Percentiles rank a stretch among this genome's conserved stretches.
Evolutionary conservation across 2,329 filamentous ascomycete genomes (phyloP).

Genomic region (Alternaria ethzedia): DNA sequence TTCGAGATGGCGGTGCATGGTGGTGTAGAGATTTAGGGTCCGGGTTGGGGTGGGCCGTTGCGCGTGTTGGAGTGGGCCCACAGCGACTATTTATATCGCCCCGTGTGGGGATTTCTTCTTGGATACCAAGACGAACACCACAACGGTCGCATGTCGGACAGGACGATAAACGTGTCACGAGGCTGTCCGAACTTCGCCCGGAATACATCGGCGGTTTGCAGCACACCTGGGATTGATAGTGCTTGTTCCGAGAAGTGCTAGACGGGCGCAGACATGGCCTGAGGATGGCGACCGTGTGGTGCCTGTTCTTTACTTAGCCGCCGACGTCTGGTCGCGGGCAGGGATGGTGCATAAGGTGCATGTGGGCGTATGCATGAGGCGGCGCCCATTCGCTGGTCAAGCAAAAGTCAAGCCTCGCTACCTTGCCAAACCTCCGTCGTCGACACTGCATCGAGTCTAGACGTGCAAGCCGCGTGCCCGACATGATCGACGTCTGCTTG

Average conservation of each 20-base stretch:
- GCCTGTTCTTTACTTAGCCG: conserved; percentile 19
- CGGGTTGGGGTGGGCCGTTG: conserved; percentile 1
- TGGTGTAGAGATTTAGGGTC: not conserved
- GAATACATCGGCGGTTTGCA: not conserved
- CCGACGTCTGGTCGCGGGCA: conserved; percentile 13
- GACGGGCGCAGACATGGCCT: not conserved
- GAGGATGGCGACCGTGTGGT: not conserved
- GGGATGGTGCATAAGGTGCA: conserved; percentile 17
- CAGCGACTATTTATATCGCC: conserved; percentile 13
- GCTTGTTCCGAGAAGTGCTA: not conserved
- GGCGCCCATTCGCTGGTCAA: conserved; percentile 25
- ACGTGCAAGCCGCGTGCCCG: conserved; percentile 13
- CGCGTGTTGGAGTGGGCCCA: not conserved
- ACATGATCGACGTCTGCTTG: conserved; percentile 19
- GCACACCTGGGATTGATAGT: conserved; percentile 13
- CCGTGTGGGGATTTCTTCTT: conserved; percentile 2
- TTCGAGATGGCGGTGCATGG: not conserved
- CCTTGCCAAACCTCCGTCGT: conserved; percentile 17
- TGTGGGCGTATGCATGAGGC: conserved; percentile 13
- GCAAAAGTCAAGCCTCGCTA: conserved; percentile 24
- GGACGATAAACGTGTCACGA: not conserved
- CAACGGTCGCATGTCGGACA: not conserved
- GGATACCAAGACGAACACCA: not conserved
- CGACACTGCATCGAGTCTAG: conserved; percentile 10
- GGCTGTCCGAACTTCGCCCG: not conserved